These are phyloP conservation scores for Diaporthe australafricana DNA, from an alignment of 2,329 filamentous ascomycete genomes.

Conservation along the genomic window DNA sequence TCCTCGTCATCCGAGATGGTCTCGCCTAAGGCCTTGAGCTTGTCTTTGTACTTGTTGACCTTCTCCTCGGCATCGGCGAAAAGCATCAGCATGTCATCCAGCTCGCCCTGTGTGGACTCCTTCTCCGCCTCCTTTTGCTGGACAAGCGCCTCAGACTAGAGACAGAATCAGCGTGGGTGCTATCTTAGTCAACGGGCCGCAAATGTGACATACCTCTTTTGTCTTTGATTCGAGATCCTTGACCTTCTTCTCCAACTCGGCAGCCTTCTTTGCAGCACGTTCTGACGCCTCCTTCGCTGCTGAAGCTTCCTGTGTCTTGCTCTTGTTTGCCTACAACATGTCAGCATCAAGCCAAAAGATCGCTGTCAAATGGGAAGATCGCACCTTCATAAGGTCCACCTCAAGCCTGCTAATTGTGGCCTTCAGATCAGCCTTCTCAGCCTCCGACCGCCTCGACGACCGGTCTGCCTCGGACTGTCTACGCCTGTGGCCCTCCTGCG, in stretches of 20 bases:
- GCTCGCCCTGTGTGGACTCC: conserved; percentile 74
- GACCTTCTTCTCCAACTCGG: conserved; percentile 47
- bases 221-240: conserved; percentile 42
- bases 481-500: conserved; percentile 51
- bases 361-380: background rate
- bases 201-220: conserved; percentile 39
- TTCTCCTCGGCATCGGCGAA: conserved; percentile 86
- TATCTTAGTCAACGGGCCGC: too few species aligned
- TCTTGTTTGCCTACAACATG: conserved; percentile 64
- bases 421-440: conserved; percentile 72
- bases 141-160: conserved; percentile 48
- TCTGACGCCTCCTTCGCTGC: conserved; percentile 53
- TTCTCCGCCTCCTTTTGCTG: conserved; percentile 71
- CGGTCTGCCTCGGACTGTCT: conserved; percentile 55
- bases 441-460: conserved; percentile 62
- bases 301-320: conserved; percentile 70
- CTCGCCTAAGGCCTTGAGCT: conserved; percentile 74
- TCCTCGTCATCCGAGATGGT: conserved; percentile 82
- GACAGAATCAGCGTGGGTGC: background rate
- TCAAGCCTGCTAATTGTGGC: conserved; percentile 71
- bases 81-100: conserved; percentile 85
- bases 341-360: conserved; percentile 36
- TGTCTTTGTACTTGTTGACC: conserved; percentile 77
- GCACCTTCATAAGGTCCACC: conserved; percentile 70
- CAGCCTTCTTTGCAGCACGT: conserved; percentile 59